Evolutionary conservation across 768 basidiomycete species (phyloP), one percentile per base, ranked within the genome.

Genomic region (Mycena leptocephala): DNA sequence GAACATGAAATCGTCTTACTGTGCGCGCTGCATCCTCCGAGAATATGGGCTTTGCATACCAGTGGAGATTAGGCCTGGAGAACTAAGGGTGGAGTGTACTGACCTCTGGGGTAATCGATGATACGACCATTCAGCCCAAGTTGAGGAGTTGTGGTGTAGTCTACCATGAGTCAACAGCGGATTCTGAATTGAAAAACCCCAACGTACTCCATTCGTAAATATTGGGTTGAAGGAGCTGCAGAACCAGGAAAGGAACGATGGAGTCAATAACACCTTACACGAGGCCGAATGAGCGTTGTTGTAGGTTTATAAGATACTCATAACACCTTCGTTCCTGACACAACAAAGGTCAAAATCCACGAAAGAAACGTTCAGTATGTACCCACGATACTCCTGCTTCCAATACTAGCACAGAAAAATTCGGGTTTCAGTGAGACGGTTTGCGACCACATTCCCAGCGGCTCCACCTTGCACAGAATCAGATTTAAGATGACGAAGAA

Each of bases 1-100:
- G 14, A 46, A 2, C 39, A 46, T 78, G 32, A 53, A 37, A 62
- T 68, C 35, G 30, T 20, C 66, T 63, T n/a, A 83, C 82, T 85
- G 62, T 82, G 79, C 14, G 81, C 76, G 55, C 78, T 84, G 16
- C 76, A 79, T 32, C 85, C 84, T 4, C 85, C 85, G 1, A 86
- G 70, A 18, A 83, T 69, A 58, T 61, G 62, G 3, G 43, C 71
- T 67, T 30, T n/a, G n/a, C n/a, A n/a, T n/a, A n/a, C n/a, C n/a
- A 26, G 1, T 28, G 20, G 39, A 24, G 22, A 32, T 28, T 18
- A 41, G 51, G 4, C 3, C 63, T 28, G n/a, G 5, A 2, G 24
- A 4, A 16, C 56, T 11, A 13, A 2, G 73, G n/a, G 24, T 56
- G 30, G 16, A 5, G 8, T 7, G 20, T 6, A 32, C 6, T 16